Conservation (phyloP, 768 basidiomycete species). For the Lentinula sp. region DNA sequence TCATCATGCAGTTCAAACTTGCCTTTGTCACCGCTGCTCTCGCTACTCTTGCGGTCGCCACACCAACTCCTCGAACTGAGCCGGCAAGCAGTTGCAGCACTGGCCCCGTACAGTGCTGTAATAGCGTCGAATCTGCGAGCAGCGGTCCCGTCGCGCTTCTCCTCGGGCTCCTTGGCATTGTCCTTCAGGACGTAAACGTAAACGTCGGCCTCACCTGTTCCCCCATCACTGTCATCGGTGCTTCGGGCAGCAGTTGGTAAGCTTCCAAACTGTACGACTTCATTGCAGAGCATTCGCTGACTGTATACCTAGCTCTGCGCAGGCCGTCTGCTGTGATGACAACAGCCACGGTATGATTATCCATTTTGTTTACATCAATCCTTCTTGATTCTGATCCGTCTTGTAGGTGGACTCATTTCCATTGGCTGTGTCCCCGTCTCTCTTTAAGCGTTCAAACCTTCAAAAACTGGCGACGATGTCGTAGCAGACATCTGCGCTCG, state of each 20-base stretch:
- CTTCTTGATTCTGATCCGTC: background rate
- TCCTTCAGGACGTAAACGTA: conserved; percentile 39
- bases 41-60: conserved; percentile 2
- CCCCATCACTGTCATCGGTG: conserved; percentile 8
- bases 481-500: background rate
- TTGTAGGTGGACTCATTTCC: conserved; percentile 4
- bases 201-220: conserved; percentile 5
- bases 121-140: background rate
- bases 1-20: conserved; percentile 7
- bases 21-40: conserved; percentile 1
- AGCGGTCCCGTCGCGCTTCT: conserved; percentile 7
- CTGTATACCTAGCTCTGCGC: background rate
- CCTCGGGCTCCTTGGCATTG: conserved; percentile 22
- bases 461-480: background rate
- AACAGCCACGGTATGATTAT: background rate
- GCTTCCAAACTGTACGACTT: background rate
- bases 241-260: background rate
- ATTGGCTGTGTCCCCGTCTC: conserved; percentile 5
- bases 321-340: conserved; percentile 3
- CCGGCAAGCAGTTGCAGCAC: conserved; percentile 3
- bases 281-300: background rate
- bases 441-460: background rate
- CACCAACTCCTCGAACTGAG: conserved; percentile 2
- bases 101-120: conserved; percentile 2
- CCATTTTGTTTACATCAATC: background rate